Conservation (phyloP, 768 basidiomycete species). For the Rhizopogon vulgaris region DNA sequence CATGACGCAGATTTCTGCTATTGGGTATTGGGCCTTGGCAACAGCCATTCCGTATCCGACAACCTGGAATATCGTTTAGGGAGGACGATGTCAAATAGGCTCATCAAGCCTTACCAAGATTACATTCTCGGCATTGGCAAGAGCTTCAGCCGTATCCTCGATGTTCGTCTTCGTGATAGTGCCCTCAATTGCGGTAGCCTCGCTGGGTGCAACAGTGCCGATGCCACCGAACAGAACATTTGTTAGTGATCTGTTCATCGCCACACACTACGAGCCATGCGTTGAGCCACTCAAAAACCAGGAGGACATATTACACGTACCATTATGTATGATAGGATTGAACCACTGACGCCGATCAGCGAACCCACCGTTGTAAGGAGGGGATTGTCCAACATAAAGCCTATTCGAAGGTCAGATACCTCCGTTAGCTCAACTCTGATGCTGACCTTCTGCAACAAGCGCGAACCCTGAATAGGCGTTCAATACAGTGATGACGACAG, state of each 20-base stretch:
- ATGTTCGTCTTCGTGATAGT: slow-evolving; percentile 70
- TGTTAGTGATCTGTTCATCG: slow-evolving; percentile 83
- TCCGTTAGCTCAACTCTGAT: not conserved
- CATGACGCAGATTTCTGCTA: slow-evolving; percentile 68
- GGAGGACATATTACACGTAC: slow-evolving; percentile 33
- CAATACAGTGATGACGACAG: slow-evolving; percentile 85
- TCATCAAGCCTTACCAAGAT: slow-evolving; percentile 48
- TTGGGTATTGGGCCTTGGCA: slow-evolving; percentile 81
- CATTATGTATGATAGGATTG: slow-evolving; percentile 91
- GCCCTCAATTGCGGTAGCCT: slow-evolving; percentile 76
- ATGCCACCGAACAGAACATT: slow-evolving; percentile 92
- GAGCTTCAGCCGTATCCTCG: slow-evolving; percentile 76
- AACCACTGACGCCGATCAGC: slow-evolving; percentile 85
- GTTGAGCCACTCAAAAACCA: not conserved
- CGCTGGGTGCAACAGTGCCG: slow-evolving; percentile 44
- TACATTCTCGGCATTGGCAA: slow-evolving; percentile 76
- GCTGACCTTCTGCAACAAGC: slow-evolving; percentile 75
- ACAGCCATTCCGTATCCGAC: slow-evolving; percentile 92
- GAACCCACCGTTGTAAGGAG: slow-evolving; percentile 80
- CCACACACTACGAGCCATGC: slow-evolving; percentile 57
- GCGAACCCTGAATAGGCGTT: slow-evolving; percentile 92
- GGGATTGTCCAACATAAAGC: slow-evolving; percentile 87
- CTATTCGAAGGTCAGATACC: slow-evolving; percentile 21
- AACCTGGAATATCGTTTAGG: slow-evolving; percentile 36
- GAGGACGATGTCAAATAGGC: not conserved